phyloP scores from a whole-genome alignment of 2,329 filamentous ascomycete species.

The Malbranchea zuffiana region DNA sequence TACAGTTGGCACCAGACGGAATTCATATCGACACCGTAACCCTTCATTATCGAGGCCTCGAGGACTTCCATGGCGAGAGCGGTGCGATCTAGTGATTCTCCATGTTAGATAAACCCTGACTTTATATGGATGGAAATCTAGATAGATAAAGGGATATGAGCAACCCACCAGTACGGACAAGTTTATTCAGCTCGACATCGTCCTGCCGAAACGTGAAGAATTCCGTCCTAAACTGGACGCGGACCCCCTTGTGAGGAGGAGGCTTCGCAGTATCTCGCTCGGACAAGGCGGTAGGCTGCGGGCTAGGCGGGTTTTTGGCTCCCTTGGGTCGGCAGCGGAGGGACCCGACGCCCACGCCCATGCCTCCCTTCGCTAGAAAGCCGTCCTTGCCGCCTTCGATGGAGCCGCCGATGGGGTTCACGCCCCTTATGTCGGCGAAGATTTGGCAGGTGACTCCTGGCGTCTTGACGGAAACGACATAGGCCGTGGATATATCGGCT shows the following conservation, averaged over 20 bases:
- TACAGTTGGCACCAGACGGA: conserved; percentile 11
- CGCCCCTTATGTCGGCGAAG: conserved; percentile 12
- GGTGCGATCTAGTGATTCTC: conserved; percentile 2
- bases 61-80: conserved; percentile 4
- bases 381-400: conserved; percentile 8
- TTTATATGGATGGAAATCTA: no score
- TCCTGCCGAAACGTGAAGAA: conserved; percentile 6
- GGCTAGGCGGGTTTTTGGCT: conserved; percentile 2
- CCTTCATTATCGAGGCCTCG: conserved; percentile 10
- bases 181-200: conserved; percentile 10
- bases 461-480: conserved; percentile 9
- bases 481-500: conserved; percentile 7
- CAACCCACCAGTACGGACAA: conserved; percentile 5
- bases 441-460: conserved; percentile 11
- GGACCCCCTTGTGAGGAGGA: conserved; percentile 3
- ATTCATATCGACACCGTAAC: neutral
- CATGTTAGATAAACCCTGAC: neutral
- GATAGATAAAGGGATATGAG: no score
- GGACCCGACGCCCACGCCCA: conserved; percentile 9
- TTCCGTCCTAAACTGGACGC: conserved; percentile 10
- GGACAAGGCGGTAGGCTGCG: conserved; percentile 2
- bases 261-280: neutral
- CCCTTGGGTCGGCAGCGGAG: conserved; percentile 10
- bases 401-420: conserved; percentile 9
- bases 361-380: conserved; percentile 4